phyloP scores from a whole-genome alignment of 345 rosid species.

The Lumnitzera racemosa region DNA sequence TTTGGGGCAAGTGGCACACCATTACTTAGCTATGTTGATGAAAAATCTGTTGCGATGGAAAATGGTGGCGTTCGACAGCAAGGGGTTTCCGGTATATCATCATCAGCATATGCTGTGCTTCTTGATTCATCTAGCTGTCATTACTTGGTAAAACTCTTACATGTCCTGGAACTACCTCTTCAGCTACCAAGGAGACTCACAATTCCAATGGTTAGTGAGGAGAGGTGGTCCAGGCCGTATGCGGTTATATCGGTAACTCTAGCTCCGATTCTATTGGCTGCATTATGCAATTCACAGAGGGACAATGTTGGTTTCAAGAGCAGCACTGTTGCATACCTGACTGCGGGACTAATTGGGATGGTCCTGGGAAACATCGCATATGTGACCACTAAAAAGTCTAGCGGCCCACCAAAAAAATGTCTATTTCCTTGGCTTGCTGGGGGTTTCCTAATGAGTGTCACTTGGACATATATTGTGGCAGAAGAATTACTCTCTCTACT shows the following conservation, averaged over 20 bases:
- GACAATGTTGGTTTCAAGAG: constrained; percentile 22
- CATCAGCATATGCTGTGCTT: not conserved
- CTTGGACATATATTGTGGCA: constrained; percentile 84
- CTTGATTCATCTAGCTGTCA: constrained; percentile 18
- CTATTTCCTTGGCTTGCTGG: constrained; percentile 65
- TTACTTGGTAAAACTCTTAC: constrained; percentile 21
- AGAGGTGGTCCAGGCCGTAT: constrained; percentile 69
- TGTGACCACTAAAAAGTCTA: constrained; percentile 36
- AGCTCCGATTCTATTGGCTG: constrained; percentile 68
- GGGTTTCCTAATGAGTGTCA: constrained; percentile 81
- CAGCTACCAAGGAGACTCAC: constrained; percentile 78
- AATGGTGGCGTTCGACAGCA: constrained; percentile 7
- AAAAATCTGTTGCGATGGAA: constrained; percentile 17
- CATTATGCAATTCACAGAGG: constrained; percentile 35
- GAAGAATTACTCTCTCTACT: constrained; percentile 72
- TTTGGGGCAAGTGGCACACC: constrained; percentile 33
- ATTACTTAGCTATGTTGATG: constrained; percentile 40
- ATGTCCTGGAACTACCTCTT: constrained; percentile 60
- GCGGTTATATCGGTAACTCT: constrained; percentile 57
- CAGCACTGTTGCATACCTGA: constrained; percentile 35
- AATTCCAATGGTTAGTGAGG: constrained; percentile 62
- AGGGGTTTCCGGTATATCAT: not conserved
- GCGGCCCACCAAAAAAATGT: constrained; percentile 58
- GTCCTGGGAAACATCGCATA: constrained; percentile 54
- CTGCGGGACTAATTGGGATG: constrained; percentile 45